Base-by-base conservation (phyloP, 116 monocot species). In the Dioscorea cayenensis region DNA sequence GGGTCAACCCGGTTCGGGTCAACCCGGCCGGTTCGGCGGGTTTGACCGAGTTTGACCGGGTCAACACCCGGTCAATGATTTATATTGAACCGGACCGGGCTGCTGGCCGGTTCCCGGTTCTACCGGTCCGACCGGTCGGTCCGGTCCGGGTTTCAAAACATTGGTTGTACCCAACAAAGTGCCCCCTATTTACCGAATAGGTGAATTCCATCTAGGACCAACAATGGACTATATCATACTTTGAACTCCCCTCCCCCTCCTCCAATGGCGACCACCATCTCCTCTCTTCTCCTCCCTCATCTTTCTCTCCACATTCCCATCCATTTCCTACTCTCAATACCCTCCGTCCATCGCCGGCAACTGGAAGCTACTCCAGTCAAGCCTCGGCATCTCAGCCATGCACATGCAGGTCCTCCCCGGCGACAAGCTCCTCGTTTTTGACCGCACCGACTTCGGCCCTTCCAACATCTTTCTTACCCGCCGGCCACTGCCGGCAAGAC, bases 331-430 rank as follows among this genome's bases (percentile, higher is more conserved):
- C 11, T 17, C 16, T 14, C 32, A 19, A 23, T 5, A 2, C 36
- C 36, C 22, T 9, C 8, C 25, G 21, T 32, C 14, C 51, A 5
- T 12, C 25, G 55, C 60, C 14, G 89, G 89, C 0, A 51, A 72
- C 21, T 89, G 89, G 89, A 27, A 35, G 17, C 36, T 89, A 4
- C 68, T 89, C 3, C 75, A 69, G 10, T 17, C 37, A n/a, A 80
- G 32, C 81, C 79, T 73, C 20, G 89, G 89, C 64, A 66, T 89
- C 35, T 83, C 83, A 0, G 89, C 85, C 36, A 89, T 89, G 89
- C 89, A 89, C 85, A 83, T 85, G 84, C 86, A 81, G 63, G 84
- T 90, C 69, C 86, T 90, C 35, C 90, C 76, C n/a, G 72, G 59
- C 68, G 77, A 83, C 84, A 71, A 69, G 12, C 64, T 90, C 63